phyloP scores from a whole-genome alignment of 2,329 filamentous ascomycete species.

The Fusarium odoratissimum region DNA sequence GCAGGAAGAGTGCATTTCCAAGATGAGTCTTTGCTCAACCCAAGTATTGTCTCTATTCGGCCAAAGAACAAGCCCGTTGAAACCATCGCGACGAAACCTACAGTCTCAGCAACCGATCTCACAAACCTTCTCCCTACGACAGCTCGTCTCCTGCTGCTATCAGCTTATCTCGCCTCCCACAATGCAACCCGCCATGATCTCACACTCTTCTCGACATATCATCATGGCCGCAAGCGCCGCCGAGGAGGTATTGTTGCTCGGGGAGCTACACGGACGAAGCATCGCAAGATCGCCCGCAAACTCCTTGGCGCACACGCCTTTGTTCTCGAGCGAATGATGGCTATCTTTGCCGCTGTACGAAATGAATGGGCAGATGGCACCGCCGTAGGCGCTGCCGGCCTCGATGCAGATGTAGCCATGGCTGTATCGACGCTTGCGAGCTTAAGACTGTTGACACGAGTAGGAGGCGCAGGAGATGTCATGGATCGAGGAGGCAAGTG shows the following conservation, averaged over 20 bases:
- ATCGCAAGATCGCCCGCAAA: slow-evolving; percentile 80
- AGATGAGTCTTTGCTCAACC: slow-evolving; percentile 76
- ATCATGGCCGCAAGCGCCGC: slow-evolving; percentile 63
- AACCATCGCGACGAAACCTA: slow-evolving; percentile 12
- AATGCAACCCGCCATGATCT: slow-evolving; percentile 80
- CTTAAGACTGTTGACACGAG: slow-evolving; percentile 74
- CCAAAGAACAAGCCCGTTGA: slow-evolving; percentile 10
- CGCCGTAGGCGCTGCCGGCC: slow-evolving; percentile 45
- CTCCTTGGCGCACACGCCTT: slow-evolving; percentile 82
- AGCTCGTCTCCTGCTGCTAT: slow-evolving; percentile 78
- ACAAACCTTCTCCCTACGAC: slow-evolving; percentile 74
- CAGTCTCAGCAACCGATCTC: slow-evolving; percentile 56
- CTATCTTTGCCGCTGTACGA: slow-evolving; percentile 77
- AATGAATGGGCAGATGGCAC: slow-evolving; percentile 61
- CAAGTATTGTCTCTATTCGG: slow-evolving; percentile 64
- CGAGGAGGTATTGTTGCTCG: slow-evolving; percentile 58
- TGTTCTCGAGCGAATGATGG: slow-evolving; percentile 80
- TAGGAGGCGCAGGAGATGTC: slow-evolving; percentile 70
- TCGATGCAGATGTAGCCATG: slow-evolving; percentile 69
- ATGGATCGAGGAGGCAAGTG: slow-evolving; percentile 79
- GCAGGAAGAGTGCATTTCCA: slow-evolving; percentile 76
- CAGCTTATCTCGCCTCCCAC: slow-evolving; percentile 84
- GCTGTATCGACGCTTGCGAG: slow-evolving; percentile 79
- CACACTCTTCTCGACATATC: slow-evolving; percentile 79
- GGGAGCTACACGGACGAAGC: slow-evolving; percentile 57